Evolutionary conservation across 2,329 filamentous ascomycete genomes (phyloP), one percentile per base, ranked within the genome.

Genomic region (Colletotrichum sp.): DNA sequence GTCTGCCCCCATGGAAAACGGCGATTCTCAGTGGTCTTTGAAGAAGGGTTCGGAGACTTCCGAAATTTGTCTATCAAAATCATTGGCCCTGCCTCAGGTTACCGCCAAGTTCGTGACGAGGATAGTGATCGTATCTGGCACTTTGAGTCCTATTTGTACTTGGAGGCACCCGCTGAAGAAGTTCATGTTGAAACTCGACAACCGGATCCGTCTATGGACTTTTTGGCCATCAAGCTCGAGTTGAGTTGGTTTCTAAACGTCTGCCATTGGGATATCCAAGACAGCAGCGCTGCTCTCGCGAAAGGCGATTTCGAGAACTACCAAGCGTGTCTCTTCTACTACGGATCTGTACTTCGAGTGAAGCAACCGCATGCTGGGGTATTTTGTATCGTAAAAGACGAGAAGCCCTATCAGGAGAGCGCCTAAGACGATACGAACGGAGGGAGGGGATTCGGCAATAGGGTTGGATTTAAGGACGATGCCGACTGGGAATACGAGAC

Each of bases 361-460:
- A 0, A 4, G 43, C 43, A 0, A 52, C 43, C 6, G 0, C 6
- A 3, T 52, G 3, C 0, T 24, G 43, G 43, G 43, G 2, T 52
- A 10, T 0, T 52, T 24, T 52, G 0, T 5, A 3, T 21, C 4
- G 43, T 6, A 52, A 52, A 52, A 5, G 43, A 52, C 43, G 1
- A 52, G 1, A 0, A 52, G 43, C 43, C 43, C 43, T 24, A 0
- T 0, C 43, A 1, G 43, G 10, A 21, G 0, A 52, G 43, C 0
- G 10, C 43, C 43, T 0, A 1, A 21, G 43, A 52, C n/a, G n/a
- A 52, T 13, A 13, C 3, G 0, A 0, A 21, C 6, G 43, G 2
- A 2, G 43, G 4, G n/a, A 52, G 43, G 0, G 43, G 43, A 1
- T 0, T 12, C 43, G n/a, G 0, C 2, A 13, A 2, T 21, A 52